A percentile compares a stretch with the other conserved stretches of the same genome.
Conservation (phyloP, 768 basidiomycete species). For the Mrakia frigida region DNA sequence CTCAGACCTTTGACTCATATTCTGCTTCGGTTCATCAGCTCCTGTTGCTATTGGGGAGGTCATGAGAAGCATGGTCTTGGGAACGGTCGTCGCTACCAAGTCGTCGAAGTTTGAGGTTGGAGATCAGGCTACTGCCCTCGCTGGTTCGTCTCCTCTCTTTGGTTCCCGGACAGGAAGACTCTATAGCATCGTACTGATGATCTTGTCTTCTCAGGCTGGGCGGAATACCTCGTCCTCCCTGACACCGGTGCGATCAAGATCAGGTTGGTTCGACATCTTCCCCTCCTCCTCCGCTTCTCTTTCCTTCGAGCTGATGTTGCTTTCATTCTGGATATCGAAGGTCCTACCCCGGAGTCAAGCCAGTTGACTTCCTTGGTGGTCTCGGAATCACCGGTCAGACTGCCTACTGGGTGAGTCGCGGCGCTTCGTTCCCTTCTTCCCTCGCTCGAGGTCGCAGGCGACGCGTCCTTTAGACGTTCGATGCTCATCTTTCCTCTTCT, state of each 20-base stretch:
- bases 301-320: not conserved
- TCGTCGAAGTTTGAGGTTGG: slow-evolving; percentile 58
- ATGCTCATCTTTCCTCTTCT: not conserved
- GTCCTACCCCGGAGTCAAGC: slow-evolving; percentile 14
- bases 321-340: not conserved
- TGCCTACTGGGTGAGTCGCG: slow-evolving; percentile 40
- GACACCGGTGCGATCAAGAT: slow-evolving; percentile 55
- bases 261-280: slow-evolving; percentile 48
- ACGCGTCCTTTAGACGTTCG: not conserved
- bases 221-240: slow-evolving; percentile 62
- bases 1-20: slow-evolving; percentile 33
- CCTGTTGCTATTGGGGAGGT: slow-evolving; percentile 60
- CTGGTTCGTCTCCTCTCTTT: slow-evolving; percentile 52
- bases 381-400: slow-evolving; percentile 12
- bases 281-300: not conserved
- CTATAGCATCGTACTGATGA: not conserved
- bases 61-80: slow-evolving; percentile 69
- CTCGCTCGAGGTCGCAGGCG: not conserved
- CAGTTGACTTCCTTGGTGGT: slow-evolving; percentile 1
- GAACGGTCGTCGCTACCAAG: slow-evolving; percentile 58
- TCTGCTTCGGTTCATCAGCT: not conserved
- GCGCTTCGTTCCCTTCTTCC: not conserved
- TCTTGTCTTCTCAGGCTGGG: slow-evolving; percentile 58
- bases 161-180: not conserved
- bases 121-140: slow-evolving; percentile 60